Evolutionary conservation across 495 filamentous ascomycete genomes (phyloP), one percentile per base, ranked within the genome.

Genomic region (Parathielavia hyrcaniae): DNA sequence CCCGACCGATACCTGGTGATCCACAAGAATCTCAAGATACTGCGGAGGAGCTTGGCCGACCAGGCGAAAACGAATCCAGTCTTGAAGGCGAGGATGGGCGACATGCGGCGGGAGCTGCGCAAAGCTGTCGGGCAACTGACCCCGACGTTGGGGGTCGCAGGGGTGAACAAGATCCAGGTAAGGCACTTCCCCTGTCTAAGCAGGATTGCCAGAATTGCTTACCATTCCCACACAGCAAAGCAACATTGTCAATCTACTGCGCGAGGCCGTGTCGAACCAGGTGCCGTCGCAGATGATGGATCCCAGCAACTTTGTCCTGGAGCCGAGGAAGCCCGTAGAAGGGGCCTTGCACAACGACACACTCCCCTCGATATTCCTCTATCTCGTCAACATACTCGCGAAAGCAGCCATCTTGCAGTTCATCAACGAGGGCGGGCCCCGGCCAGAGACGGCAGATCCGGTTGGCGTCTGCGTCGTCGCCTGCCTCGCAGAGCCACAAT

Each of bases 341-440:
- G 78, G 75, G 1, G 72, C 79, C 4, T 58, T 72, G 4, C 68
- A 81, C 45, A 82, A 85, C 61, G 79, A 83, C 23, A 50, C 64
- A 16, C 67, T 80, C 19, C 85, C 92, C 0, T 82, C 82, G 0
- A 68, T 92, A 7, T 84, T 96, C 55, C 70, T 97, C 35, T 97
- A 91, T 69, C 79, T 87, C 3, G 75, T 97, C 44, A 95, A 92
- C 64, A 82, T 88, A 19, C 85, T 97, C 58, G 73, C 86, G 45
- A 99, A 99, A 70, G 74, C 77, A 26, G 73, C 89, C 52, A 80
- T 96, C 50, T 74, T 77, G 0, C 90, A 95, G 52, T 86, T 92
- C 60, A 77, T 88, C 54, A 78, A 78, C 56, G 91, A 97, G 69
- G 86, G 83, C 11, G 81, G 82, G 22, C 81, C 85, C 23, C 82